Evolutionary conservation across 768 basidiomycete genomes (phyloP).

Genomic region (Galerina sulciceps): DNA sequence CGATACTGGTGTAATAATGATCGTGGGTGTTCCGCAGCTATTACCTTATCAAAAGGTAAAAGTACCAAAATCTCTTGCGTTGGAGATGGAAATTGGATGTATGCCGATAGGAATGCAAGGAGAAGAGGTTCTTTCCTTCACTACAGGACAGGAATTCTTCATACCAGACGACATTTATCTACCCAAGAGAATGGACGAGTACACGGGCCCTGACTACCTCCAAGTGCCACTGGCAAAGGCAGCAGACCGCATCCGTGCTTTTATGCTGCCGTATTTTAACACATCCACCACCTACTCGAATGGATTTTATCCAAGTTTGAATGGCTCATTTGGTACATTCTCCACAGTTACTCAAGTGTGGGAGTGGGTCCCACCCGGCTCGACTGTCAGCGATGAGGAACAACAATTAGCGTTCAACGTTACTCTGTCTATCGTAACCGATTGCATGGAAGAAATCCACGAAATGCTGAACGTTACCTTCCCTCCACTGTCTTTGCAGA

Average conservation of each 20-base stretch:
- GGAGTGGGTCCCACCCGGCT: not conserved
- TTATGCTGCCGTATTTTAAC: slow-evolving; percentile 21
- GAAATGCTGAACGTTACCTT: not conserved
- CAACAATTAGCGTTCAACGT: not conserved
- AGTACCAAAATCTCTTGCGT: slow-evolving; percentile 18
- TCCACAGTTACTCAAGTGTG: not conserved
- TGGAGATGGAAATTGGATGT: slow-evolving; percentile 25
- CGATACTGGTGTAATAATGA: slow-evolving; percentile 13
- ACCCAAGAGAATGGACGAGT: slow-evolving; percentile 1
- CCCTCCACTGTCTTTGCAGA: not conserved
- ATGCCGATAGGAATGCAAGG: slow-evolving; percentile 21
- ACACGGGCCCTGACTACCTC: slow-evolving; percentile 24
- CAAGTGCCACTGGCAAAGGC: slow-evolving; percentile 18
- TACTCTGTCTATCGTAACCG: not conserved
- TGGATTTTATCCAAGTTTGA: slow-evolving; percentile 15
- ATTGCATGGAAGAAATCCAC: not conserved
- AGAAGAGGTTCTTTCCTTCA: slow-evolving; percentile 7
- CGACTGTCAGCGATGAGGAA: not conserved
- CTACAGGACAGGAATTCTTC: not conserved
- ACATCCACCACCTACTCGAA: slow-evolving; percentile 11
- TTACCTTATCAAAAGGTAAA: slow-evolving; percentile 7
- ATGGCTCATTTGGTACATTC: slow-evolving; percentile 1
- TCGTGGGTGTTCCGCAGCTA: slow-evolving; percentile 24
- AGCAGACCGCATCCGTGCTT: slow-evolving; percentile 21
- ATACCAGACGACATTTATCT: slow-evolving; percentile 3